phyloP scores from a whole-genome alignment of 1,139 yeast species.

The Hyphopichia khmerensis region DNA sequence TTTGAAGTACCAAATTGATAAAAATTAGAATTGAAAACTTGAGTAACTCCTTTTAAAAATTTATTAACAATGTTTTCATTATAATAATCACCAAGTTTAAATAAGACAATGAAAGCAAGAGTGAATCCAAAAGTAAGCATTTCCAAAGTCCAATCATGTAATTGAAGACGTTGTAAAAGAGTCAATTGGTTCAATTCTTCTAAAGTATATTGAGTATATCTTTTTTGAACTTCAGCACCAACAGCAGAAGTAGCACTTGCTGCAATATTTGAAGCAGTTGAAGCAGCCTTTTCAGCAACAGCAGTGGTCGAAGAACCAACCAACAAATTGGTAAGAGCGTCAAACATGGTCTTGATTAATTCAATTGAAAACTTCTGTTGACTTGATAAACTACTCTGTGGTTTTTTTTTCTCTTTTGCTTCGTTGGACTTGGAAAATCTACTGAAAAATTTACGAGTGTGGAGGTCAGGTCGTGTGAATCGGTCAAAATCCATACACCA shows the following conservation, averaged over 20 bases:
- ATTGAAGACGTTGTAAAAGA: conserved; percentile 46
- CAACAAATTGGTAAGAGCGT: too few species aligned
- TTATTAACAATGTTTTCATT: conserved; percentile 57
- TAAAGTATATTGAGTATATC: conserved; percentile 38
- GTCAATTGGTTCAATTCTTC: conserved; percentile 55
- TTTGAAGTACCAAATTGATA: conserved; percentile 74
- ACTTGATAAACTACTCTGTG: too few species aligned
- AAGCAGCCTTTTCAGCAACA: too few species aligned
- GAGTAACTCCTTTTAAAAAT: conserved; percentile 46
- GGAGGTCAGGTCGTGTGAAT: neutral
- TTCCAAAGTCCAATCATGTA: conserved; percentile 80
- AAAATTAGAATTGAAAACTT: conserved; percentile 61
- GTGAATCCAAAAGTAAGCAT: conserved; percentile 53
- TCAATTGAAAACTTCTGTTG: too few species aligned
- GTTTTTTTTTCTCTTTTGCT: too few species aligned
- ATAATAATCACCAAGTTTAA: conserved; percentile 55
- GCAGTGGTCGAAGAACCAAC: too few species aligned
- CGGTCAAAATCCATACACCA: too few species aligned
- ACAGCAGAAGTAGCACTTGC: neutral
- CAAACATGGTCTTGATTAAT: too few species aligned
- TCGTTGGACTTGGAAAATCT: too few species aligned
- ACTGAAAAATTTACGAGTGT: too few species aligned
- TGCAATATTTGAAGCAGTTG: neutral
- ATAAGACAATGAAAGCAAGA: conserved; percentile 41
- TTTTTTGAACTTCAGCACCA: conserved; percentile 3